Percentiles rank a stretch among this genome's conserved stretches.
Conservation (phyloP, 148 eudicot genomes). For the Persicaria maculosa region DNA sequence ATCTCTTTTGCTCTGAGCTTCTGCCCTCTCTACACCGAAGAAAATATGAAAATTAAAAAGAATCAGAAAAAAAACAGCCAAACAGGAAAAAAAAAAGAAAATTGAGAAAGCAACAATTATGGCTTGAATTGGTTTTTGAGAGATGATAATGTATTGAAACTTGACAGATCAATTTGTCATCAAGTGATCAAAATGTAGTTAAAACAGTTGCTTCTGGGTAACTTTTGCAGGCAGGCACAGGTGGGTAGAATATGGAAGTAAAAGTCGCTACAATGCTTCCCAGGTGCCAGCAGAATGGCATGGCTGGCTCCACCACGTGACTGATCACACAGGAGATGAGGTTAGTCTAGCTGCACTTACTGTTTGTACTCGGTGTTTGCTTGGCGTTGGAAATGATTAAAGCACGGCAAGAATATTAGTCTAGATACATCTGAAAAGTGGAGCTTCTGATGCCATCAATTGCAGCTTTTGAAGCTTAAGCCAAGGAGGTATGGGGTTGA, state of each 20-base stretch:
- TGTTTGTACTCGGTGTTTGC: background rate
- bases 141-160: background rate
- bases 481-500: conserved; percentile 82
- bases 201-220: background rate
- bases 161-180: background rate
- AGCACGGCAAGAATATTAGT: background rate
- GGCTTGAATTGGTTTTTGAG: background rate
- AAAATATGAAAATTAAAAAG: too few species aligned
- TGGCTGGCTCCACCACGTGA: conserved; percentile 92
- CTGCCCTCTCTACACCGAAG: too few species aligned
- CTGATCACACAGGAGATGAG: conserved; percentile 98
- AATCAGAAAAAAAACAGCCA: background rate
- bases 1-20: too few species aligned
- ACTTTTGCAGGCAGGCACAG: conserved; percentile 74
- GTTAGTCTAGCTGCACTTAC: conserved; percentile 24
- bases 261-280: conserved; percentile 88
- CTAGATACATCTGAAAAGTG: background rate
- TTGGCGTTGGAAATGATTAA: background rate
- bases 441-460: conserved; percentile 4
- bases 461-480: conserved; percentile 75
- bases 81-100: background rate
- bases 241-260: conserved; percentile 96
- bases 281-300: conserved; percentile 99
- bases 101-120: background rate
- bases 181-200: background rate